Evolutionary conservation across 805 yeast genomes (phyloP).

Genomic region (Cyberlindnera japonica): DNA sequence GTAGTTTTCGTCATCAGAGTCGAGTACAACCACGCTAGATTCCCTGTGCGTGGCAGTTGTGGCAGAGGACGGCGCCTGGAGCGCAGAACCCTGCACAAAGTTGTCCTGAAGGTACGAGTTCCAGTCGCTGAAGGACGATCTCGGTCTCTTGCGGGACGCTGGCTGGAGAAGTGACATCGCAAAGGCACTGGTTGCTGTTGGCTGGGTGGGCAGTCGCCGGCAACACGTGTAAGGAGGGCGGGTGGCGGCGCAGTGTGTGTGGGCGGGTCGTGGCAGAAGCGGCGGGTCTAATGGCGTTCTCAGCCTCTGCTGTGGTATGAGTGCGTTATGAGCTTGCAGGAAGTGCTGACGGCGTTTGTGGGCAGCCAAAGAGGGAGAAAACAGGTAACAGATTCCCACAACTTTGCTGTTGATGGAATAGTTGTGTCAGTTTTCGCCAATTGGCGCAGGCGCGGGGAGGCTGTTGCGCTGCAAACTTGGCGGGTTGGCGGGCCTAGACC

Average conservation of each 20-base stretch:
- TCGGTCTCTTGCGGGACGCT: constrained; percentile 35
- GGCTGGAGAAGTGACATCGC: constrained; percentile 13
- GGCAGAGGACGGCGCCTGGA: constrained; percentile 11
- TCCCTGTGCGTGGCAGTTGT: constrained; percentile 13
- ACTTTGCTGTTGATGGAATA: not conserved
- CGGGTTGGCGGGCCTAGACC: no score
- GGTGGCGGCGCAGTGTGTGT: no score
- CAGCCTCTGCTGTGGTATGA: no score
- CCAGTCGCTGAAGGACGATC: constrained; percentile 30
- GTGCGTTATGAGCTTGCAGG: no score
- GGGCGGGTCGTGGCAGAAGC: no score
- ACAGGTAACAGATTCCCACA: no score
- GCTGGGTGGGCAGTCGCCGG: no score
- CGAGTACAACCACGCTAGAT: constrained; percentile 35
- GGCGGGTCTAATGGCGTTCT: no score
- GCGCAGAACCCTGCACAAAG: constrained; percentile 12
- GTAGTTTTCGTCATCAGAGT: constrained; percentile 37
- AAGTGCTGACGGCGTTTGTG: no score
- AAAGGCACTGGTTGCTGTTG: not conserved
- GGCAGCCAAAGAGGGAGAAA: no score
- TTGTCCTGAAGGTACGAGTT: constrained; percentile 23
- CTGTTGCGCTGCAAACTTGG: no score
- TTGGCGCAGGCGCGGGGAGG: constrained; percentile 1
- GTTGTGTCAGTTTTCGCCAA: constrained; percentile 1
- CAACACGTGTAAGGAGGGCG: no score